Percentiles rank a stretch among this genome's conserved stretches.
phyloP scores from a whole-genome alignment of 768 basidiomycete genomes.

The Panus rudis region DNA sequence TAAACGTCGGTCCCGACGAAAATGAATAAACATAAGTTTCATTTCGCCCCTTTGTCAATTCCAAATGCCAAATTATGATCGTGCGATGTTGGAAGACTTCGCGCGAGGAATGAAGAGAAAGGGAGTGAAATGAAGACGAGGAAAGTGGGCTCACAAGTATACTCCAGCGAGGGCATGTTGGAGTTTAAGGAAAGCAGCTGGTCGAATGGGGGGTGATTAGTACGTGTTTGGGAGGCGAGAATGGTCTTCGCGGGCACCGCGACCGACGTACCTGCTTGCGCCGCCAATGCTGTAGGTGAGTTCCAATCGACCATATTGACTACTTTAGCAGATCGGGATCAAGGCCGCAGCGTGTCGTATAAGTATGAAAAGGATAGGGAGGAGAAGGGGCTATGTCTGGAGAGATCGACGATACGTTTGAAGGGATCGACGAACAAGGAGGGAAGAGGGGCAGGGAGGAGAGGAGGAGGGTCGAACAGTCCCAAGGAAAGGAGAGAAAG shows the following conservation, averaged over 20 bases:
- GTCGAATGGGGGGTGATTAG: too few relatives aligned
- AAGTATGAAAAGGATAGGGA: too few relatives aligned
- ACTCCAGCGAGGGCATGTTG: slow-evolving; percentile 38
- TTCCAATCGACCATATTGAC: slow-evolving; percentile 12
- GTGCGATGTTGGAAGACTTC: too few relatives aligned
- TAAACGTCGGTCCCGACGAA: slow-evolving; percentile 18
- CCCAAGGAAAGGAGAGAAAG: neutral
- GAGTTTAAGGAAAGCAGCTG: slow-evolving; percentile 33
- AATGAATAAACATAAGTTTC: too few relatives aligned
- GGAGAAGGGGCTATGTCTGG: too few relatives aligned
- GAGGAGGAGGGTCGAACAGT: neutral
- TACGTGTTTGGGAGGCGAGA: too few relatives aligned
- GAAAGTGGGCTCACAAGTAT: slow-evolving; percentile 45
- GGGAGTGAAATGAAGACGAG: too few relatives aligned
- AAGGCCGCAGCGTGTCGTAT: too few relatives aligned
- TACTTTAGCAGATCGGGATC: too few relatives aligned
- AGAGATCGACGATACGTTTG: too few relatives aligned
- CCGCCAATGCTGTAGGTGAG: slow-evolving; percentile 6
- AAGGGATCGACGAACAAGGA: neutral
- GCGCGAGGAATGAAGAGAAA: too few relatives aligned
- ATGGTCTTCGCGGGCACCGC: too few relatives aligned
- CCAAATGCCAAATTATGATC: slow-evolving; percentile 58
- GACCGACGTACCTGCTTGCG: slow-evolving; percentile 11
- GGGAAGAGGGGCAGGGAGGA: neutral
- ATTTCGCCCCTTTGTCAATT: neutral